phyloP scores from a whole-genome alignment of 2,329 filamentous ascomycete genomes.

The Talaromyces rugulosus region DNA sequence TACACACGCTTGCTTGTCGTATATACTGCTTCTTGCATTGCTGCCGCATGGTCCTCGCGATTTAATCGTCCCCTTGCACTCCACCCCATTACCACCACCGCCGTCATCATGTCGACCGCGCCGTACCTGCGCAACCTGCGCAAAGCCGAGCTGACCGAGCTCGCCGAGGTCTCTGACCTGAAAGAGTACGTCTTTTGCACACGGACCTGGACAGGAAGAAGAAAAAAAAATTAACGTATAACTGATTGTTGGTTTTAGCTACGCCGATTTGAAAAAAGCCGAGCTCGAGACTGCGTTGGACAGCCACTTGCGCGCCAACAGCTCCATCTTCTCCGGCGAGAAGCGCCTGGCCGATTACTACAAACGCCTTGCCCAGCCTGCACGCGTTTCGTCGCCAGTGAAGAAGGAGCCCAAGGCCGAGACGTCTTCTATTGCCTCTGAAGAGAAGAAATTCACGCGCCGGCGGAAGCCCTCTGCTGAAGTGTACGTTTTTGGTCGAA shows the following conservation, averaged over 20 bases:
- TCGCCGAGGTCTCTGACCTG: constrained; percentile 68
- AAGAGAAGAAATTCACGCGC: constrained; percentile 32
- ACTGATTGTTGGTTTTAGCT: constrained; percentile 43
- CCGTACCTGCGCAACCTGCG: constrained; percentile 76
- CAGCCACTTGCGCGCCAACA: constrained; percentile 66
- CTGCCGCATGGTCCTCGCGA: constrained; percentile 50
- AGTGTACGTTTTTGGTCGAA: constrained; percentile 15
- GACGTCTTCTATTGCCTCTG: constrained; percentile 19
- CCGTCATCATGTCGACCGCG: constrained; percentile 46
- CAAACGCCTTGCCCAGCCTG: constrained; percentile 44
- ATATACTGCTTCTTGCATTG: constrained; percentile 2
- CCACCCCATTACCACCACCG: constrained; percentile 4
- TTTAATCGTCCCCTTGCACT: constrained; percentile 19
- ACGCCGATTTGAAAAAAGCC: constrained; percentile 67
- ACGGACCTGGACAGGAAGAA: too few relatives aligned
- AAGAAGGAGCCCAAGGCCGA: constrained; percentile 45
- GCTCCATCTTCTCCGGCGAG: constrained; percentile 59
- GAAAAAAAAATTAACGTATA: too few relatives aligned
- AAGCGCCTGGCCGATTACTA: constrained; percentile 71
- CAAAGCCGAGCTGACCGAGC: constrained; percentile 72
- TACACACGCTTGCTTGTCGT: neutral
- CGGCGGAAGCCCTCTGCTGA: constrained; percentile 41
- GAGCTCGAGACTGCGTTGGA: constrained; percentile 76
- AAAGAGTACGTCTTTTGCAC: constrained; percentile 58
- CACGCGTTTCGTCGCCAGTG: constrained; percentile 40